Evolutionary conservation across 176 grass and related monocot species (phyloP).

Genomic region (Hordeum marinum): DNA sequence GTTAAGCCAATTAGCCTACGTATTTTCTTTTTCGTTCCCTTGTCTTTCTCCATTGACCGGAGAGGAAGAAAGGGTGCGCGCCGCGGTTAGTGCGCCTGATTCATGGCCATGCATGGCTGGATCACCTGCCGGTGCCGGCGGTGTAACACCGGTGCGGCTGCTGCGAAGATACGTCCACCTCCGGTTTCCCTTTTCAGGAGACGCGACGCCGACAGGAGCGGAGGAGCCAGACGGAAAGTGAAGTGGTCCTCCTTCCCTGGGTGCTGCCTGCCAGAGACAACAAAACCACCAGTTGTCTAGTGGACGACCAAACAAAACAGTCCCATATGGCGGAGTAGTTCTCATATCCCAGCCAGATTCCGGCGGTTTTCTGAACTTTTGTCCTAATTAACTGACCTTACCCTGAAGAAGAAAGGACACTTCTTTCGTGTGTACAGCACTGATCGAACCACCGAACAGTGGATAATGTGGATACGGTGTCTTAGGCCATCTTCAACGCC

Average conservation of each 20-base stretch:
- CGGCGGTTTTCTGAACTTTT: background rate
- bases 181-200: background rate
- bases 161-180: background rate
- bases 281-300: background rate
- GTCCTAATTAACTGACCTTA: background rate
- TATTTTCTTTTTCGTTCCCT: background rate
- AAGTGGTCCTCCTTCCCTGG: background rate
- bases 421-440: background rate
- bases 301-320: background rate
- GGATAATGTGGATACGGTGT: background rate
- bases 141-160: background rate
- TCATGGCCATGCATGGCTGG: background rate
- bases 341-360: background rate
- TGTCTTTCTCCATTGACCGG: conserved; percentile 22
- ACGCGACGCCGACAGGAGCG: background rate
- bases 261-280: background rate
- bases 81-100: background rate
- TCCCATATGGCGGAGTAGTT: background rate
- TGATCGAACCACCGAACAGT: background rate
- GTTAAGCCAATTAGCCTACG: background rate
- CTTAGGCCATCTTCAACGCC: background rate
- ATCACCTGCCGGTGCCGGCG: background rate
- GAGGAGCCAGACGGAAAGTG: background rate
- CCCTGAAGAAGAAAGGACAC: background rate
- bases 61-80: background rate